Base-by-base conservation (phyloP, 345 rosid species). In the Erucastrum elatum region DNA sequence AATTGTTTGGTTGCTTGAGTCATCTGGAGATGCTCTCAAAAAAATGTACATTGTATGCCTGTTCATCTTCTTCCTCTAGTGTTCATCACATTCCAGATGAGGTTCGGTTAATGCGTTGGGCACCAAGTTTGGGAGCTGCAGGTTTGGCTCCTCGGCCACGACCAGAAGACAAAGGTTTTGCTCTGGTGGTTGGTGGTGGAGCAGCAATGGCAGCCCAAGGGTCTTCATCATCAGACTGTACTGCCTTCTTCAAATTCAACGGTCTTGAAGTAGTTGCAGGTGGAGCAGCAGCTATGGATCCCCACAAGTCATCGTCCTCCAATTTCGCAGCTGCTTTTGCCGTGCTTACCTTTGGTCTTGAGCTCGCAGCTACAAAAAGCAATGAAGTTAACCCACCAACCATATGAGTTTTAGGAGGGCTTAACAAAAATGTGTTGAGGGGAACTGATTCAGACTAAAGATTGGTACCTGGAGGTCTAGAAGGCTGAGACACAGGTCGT, bases 181-280 rank as follows among this genome's bases (percentile, higher is more conserved):
- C 97, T 39, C 83, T 86, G 16, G 94, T 93, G 53, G 94, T 86
- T 15, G 99, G 99, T 61, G 87, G 81, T 21, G 99, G 98, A 82
- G 99, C 98, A 56, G 99, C 99, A 51, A 93, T 91, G 58, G 98
- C 87, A 44, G 97, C 92, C 98, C 98, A 95, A 1, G 97, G 97
- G 64, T 95, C 98, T 66, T 91, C 90, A 53, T 90, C 93, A 49
- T 90, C 89, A 53, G 82, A 68, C 17, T 84, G 34, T 44, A 82
- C 81, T 35, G 91, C 71, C 56, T 72, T 76, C 80, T 87, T 95
- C 49, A 82, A 81, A 75, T 84, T 92, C 86, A 91, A 81, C 33
- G 97, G 87, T 80, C 84, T 91, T 27, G 93, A 90, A 31, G 84
- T 21, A 5, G 90, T 84, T 82, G 83, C 89, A 26, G 99, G 98